Evolutionary conservation across 805 yeast genomes (phyloP).

Genomic region (Kodamaea sagamina): DNA sequence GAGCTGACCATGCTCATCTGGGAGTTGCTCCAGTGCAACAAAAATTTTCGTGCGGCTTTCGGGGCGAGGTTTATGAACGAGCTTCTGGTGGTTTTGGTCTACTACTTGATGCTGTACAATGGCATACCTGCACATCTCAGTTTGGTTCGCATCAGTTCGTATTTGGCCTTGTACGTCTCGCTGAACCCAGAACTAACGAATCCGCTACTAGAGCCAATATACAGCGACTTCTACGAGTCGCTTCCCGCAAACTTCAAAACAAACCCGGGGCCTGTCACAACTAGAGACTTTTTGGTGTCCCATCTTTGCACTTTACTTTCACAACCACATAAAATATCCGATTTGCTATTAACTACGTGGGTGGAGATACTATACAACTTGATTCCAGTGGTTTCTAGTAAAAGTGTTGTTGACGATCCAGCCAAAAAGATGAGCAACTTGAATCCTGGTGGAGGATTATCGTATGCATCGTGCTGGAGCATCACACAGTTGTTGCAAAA

Average conservation of each 20-base stretch:
- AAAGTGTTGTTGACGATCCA: constrained; percentile 20
- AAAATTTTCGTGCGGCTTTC: constrained; percentile 45
- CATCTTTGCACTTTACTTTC: constrained; percentile 45
- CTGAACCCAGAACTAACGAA: constrained; percentile 35
- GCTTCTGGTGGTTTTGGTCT: constrained; percentile 54
- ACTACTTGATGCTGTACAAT: constrained; percentile 55
- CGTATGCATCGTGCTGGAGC: constrained; percentile 51
- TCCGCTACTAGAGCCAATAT: constrained; percentile 48
- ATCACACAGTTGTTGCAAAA: constrained; percentile 46
- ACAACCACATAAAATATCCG: constrained; percentile 8
- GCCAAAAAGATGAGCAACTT: constrained; percentile 29
- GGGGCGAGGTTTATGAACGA: constrained; percentile 51
- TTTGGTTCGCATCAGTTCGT: constrained; percentile 52
- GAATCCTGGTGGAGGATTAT: constrained; percentile 45
- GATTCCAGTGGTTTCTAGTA: constrained; percentile 38
- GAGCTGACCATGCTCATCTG: constrained; percentile 68
- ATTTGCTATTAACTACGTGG: constrained; percentile 43
- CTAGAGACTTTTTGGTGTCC: constrained; percentile 62
- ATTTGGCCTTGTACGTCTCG: constrained; percentile 52
- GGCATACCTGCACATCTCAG: constrained; percentile 35
- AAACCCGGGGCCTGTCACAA: constrained; percentile 47
- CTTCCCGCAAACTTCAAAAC: constrained; percentile 57
- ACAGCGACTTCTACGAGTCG: constrained; percentile 43
- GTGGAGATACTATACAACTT: constrained; percentile 65
- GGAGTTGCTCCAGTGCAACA: constrained; percentile 78